Conservation (phyloP, 2,329 filamentous ascomycete genomes). For the Annulohypoxylon truncatum region DNA sequence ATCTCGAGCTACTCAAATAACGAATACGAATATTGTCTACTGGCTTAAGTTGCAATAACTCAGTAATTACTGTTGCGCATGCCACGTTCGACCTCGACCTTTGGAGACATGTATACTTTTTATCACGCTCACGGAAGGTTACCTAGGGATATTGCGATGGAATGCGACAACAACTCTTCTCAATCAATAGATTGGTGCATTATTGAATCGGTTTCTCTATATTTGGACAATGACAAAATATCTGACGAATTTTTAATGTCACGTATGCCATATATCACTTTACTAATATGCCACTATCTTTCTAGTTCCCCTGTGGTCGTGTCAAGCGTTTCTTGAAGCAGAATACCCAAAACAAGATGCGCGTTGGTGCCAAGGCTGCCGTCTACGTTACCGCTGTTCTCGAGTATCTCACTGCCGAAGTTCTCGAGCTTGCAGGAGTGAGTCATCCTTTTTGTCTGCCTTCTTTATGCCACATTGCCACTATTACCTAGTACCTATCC, state of each 20-base stretch:
- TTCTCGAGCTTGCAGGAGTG: constrained; percentile 94
- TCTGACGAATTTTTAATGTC: neutral
- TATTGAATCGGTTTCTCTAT: neutral
- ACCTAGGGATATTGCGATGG: neutral
- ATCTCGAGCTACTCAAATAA: constrained; percentile 1
- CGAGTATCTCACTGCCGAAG: constrained; percentile 97
- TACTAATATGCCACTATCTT: constrained; percentile 37
- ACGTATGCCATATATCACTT: neutral
- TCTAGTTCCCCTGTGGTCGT: constrained; percentile 97
- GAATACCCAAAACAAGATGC: constrained; percentile 99
- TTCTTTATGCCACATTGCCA: constrained; percentile 30
- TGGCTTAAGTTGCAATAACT: neutral
- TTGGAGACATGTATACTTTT: neutral
- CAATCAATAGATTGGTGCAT: neutral
- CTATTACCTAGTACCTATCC: constrained; percentile 19
- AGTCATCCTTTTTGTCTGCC: constrained; percentile 53
- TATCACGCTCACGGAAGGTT: neutral
- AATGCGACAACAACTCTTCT: constrained; percentile 2
- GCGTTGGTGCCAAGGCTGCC: constrained; percentile 97
- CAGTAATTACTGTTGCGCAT: neutral
- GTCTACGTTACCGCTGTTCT: constrained; percentile 98
- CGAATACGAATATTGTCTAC: neutral
- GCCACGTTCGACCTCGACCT: neutral
- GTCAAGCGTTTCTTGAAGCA: constrained; percentile 99
- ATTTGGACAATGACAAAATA: neutral